These are phyloP conservation scores for Cutaneotrichosporon arboriforme DNA, from an alignment of 1,284 basidiomycete genomes.

Conservation along the genomic window DNA sequence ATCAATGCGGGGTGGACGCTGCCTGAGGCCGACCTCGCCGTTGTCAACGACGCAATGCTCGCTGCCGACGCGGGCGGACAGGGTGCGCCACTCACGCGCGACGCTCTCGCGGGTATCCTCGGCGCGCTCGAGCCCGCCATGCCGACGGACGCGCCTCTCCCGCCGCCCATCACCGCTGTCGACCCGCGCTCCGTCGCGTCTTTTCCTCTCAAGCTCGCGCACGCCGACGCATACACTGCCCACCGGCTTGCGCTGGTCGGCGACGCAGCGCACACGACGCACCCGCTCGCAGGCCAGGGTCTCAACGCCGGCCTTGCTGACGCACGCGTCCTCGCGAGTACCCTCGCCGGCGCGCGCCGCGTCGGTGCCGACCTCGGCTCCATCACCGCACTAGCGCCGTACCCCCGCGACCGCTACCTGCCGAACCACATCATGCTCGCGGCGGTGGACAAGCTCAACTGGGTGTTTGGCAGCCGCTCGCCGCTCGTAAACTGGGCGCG, in stretches of 20 bases:
- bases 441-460: conserved; percentile 80
- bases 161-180: conserved; percentile 67
- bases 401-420: conserved; percentile 73
- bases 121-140: conserved; percentile 56
- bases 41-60: conserved; percentile 58
- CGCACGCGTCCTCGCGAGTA: conserved; percentile 62
- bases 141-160: conserved; percentile 52
- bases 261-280: conserved; percentile 91
- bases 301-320: conserved; percentile 89
- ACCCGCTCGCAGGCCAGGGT: conserved; percentile 96
- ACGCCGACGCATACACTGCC: conserved; percentile 74
- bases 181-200: conserved; percentile 74
- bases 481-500: conserved; percentile 75
- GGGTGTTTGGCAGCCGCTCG: conserved; percentile 65
- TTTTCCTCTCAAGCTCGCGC: conserved; percentile 83
- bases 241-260: conserved; percentile 68
- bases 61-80: conserved; percentile 47
- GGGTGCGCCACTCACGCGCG: conserved; percentile 18
- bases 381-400: conserved; percentile 66
- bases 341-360: conserved; percentile 57
- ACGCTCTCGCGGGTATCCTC: conserved; percentile 27
- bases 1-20: conserved; percentile 90
- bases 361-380: conserved; percentile 80
- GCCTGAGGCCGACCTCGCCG: conserved; percentile 66
- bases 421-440: conserved; percentile 79